Percentiles rank a stretch among this genome's conserved stretches.
phyloP scores from a whole-genome alignment of 208 protist genomes.

The Wallacemonas sp. region DNA sequence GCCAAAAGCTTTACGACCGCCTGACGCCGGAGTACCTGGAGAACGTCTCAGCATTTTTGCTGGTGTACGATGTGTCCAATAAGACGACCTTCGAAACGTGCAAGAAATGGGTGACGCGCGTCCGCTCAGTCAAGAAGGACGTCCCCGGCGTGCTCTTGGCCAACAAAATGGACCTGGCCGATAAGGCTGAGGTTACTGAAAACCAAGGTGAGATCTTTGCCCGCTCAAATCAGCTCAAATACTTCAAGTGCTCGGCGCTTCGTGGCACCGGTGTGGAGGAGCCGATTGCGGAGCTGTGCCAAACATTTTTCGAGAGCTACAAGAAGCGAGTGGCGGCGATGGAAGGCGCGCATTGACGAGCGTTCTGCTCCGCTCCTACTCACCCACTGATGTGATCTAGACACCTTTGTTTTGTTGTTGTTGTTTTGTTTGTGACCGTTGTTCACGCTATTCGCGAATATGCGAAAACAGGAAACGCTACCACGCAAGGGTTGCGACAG shows the following conservation, averaged over 20 bases:
- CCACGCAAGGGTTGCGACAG: too few relatives aligned
- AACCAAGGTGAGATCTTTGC: conserved; percentile 82
- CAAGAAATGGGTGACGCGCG: conserved; percentile 72
- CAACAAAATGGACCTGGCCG: conserved; percentile 87
- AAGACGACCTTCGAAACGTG: conserved; percentile 88
- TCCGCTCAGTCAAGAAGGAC: conserved; percentile 49
- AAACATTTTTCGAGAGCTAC: conserved; percentile 69
- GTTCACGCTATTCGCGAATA: background rate
- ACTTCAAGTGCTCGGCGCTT: conserved; percentile 86
- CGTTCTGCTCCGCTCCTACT: background rate
- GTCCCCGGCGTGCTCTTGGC: conserved; percentile 77
- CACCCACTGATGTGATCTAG: conserved; percentile 6
- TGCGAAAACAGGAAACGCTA: background rate
- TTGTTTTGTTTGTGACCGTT: background rate
- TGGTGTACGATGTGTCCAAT: conserved; percentile 91
- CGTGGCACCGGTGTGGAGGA: conserved; percentile 78
- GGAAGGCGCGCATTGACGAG: conserved; percentile 15
- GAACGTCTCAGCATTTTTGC: conserved; percentile 63
- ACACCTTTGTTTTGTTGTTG: too few relatives aligned
- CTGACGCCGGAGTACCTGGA: conserved; percentile 75
- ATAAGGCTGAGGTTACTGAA: conserved; percentile 88
- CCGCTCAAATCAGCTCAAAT: conserved; percentile 64
- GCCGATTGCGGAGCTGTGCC: conserved; percentile 78
- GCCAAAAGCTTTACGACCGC: conserved; percentile 83
- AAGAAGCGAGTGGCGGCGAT: conserved; percentile 49